Base-by-base conservation (phyloP, 768 basidiomycete species). In the Termitomyces heimii region DNA sequence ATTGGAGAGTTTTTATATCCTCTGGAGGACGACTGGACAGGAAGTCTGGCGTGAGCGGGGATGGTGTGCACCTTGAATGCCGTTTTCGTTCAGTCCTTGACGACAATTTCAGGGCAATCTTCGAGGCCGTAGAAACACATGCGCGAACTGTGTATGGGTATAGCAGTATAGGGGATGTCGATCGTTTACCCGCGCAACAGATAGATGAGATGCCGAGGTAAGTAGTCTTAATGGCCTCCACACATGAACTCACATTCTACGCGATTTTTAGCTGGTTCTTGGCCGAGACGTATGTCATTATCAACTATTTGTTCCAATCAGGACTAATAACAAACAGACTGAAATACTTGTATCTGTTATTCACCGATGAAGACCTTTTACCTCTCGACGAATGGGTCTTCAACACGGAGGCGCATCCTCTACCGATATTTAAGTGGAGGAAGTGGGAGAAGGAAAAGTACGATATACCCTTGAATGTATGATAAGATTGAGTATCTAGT, bases 361-460 rank as follows among this genome's bases (percentile, higher is more conserved):
- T 89, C 69, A 75, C 72, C 50, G 82, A 89, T 28, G 78, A 80
- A 2, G 86, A 89, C 53, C 69, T 79, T 10, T 62, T 90, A 18
- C 73, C 77, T 5, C 61, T 84, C 16, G 71, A 81, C 18, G 64
- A 77, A 49, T 84, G 80, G 80, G 82, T 84, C 13, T 82, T 84
- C 59, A 84, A 84, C 58, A 82, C 82, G 0, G 81, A 84, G 66
- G 92, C 88, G 24, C 92, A 92, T 64, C 90, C 91, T 18, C 68
- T 92, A n/a, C 89, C 88, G 3, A 75, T 89, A 26, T 86, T 89
- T 58, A 64, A 76, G 24, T 89, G 86, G 89, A 79, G 66, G 14
- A 63, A 72, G 32, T 74, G 76, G 73, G 84, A 88, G 69, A 80
- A 73, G 60, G 66, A 71, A 56, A 65, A 63, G 49, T 81, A 78